Percentiles rank a stretch among this genome's conserved stretches.
These are phyloP conservation scores for Plantago coronopus DNA, from an alignment of 305 asterid species.

Conservation along the genomic window DNA sequence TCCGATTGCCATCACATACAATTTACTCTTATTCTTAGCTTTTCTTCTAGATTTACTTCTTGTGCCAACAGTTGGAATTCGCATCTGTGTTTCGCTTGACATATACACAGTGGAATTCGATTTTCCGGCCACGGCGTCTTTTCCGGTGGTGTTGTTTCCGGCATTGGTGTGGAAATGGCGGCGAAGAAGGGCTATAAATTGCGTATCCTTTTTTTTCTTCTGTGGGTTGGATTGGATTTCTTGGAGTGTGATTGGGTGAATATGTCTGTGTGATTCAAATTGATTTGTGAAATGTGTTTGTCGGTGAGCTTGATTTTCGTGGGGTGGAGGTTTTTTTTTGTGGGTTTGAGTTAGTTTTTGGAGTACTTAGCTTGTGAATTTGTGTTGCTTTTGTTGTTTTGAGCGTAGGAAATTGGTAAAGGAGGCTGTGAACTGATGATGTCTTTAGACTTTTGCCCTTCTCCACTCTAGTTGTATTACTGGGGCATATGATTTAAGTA, in stretches of 20 bases:
- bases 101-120: background rate
- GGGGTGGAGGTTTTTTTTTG: background rate
- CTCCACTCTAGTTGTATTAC: slow-evolving; percentile 8
- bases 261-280: slow-evolving; percentile 25
- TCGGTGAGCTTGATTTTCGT: background rate
- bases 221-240: background rate
- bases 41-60: background rate
- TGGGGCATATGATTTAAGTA: too few species aligned
- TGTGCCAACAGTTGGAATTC: slow-evolving; percentile 5
- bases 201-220: slow-evolving; percentile 65
- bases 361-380: too few species aligned
- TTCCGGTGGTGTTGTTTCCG: slow-evolving; percentile 19
- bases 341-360: background rate
- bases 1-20: too few species aligned
- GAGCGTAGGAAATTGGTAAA: slow-evolving; percentile 14
- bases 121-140: slow-evolving; percentile 24
- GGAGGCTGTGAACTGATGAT: slow-evolving; percentile 10
- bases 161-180: slow-evolving; percentile 45
- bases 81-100: slow-evolving; percentile 22
- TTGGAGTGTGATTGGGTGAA: slow-evolving; percentile 16
- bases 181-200: slow-evolving; percentile 79
- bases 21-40: background rate
- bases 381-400: background rate
- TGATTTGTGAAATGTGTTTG: slow-evolving; percentile 17
- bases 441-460: slow-evolving; percentile 33